Conservation (phyloP, 345 rosid species). For the Dipteronia sinensis region DNA sequence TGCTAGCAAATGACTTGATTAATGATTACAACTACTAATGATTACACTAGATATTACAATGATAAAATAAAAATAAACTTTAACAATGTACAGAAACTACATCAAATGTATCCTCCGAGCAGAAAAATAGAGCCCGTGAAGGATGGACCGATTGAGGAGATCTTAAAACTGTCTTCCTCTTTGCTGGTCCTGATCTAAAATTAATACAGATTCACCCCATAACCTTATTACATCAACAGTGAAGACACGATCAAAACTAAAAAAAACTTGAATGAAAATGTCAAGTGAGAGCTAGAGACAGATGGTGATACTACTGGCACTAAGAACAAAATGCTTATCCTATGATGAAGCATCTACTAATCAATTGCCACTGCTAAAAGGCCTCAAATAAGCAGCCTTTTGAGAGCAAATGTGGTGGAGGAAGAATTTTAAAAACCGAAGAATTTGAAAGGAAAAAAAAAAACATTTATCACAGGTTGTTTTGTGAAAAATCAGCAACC, state of each 20-base stretch:
- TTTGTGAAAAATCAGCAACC: constrained; percentile 48
- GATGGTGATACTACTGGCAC: background rate
- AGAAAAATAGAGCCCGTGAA: constrained; percentile 44
- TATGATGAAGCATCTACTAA: background rate
- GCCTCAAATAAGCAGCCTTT: constrained; percentile 57
- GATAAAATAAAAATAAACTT: constrained; percentile 13
- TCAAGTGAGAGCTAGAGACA: background rate
- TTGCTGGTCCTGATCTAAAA: constrained; percentile 28
- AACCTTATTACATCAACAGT: constrained; percentile 17
- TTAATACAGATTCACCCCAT: constrained; percentile 14
- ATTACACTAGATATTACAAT: constrained; percentile 14
- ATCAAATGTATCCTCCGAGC: constrained; percentile 39
- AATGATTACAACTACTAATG: constrained; percentile 13
- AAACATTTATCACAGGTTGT: constrained; percentile 40
- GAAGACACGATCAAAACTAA: constrained; percentile 6
- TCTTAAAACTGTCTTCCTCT: constrained; percentile 68
- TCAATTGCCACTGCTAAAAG: constrained; percentile 21
- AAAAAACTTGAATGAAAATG: constrained; percentile 1
- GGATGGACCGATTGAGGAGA: constrained; percentile 49
- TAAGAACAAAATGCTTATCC: constrained; percentile 17
- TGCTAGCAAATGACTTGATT: constrained; percentile 20
- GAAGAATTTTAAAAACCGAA: background rate
- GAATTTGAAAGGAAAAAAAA: background rate
- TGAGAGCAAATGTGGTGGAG: constrained; percentile 15
- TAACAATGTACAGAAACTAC: constrained; percentile 28